These are phyloP conservation scores for Kodamaea alishanica DNA, from an alignment of 1,139 yeast genomes.

Conservation along the genomic window DNA sequence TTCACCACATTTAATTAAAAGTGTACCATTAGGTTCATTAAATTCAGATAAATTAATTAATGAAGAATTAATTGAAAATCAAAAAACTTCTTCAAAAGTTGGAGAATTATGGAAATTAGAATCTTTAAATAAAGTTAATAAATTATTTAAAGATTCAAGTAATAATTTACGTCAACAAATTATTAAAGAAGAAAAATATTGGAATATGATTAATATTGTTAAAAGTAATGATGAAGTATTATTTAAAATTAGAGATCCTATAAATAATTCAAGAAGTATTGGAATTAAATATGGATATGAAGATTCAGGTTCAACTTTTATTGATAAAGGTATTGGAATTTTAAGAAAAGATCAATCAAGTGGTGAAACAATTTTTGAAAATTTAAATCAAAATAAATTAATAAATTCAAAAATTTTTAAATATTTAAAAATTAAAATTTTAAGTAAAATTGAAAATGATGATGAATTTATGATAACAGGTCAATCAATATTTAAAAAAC, in stretches of 20 bases:
- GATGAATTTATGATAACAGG: conserved; percentile 51
- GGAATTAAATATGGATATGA: conserved; percentile 89
- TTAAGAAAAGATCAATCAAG: conserved; percentile 40
- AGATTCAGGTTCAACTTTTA: conserved; percentile 75
- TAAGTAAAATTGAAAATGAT: conserved; percentile 51
- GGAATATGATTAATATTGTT: conserved; percentile 59
- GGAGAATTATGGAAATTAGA: conserved; percentile 88
- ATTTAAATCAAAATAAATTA: conserved; percentile 20
- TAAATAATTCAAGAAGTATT: conserved; percentile 44
- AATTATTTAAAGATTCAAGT: conserved; percentile 50
- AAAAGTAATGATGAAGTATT: conserved; percentile 63
- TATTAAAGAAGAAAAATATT: conserved; percentile 63
- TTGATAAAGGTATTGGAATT: conserved; percentile 72
- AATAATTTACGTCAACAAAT: conserved; percentile 52
- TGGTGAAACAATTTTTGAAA: conserved; percentile 36
- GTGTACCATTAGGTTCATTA: conserved; percentile 76
- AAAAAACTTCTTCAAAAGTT: conserved; percentile 36
- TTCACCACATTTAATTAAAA: conserved; percentile 80
- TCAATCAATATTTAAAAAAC: conserved; percentile 34
- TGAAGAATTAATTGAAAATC: conserved; percentile 19
- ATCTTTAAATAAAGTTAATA: conserved; percentile 56
- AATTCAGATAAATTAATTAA: conserved; percentile 56
- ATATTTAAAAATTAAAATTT: conserved; percentile 51
- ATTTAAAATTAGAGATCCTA: conserved; percentile 61
- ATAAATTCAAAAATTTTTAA: conserved; percentile 31